These are phyloP conservation scores for Pestalotiopsis sp. DNA, from an alignment of 2,329 filamentous ascomycete genomes.

Conservation along the genomic window DNA sequence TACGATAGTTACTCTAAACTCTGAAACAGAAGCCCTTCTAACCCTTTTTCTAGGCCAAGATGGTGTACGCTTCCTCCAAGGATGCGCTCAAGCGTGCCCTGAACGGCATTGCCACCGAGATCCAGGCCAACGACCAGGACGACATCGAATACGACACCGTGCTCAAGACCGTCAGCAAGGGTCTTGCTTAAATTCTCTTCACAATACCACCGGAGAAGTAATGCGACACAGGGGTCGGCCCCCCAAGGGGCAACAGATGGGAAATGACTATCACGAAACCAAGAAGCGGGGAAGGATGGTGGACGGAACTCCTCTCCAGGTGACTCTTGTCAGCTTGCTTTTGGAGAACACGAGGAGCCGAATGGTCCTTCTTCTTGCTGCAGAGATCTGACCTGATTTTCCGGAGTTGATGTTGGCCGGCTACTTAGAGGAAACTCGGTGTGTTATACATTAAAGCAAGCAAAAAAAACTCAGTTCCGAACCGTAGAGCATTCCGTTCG, in stretches of 20 bases:
- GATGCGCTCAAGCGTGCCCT: constrained; percentile 81
- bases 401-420: constrained; percentile 35
- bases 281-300: constrained; percentile 10
- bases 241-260: constrained; percentile 5
- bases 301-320: constrained; percentile 14
- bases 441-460: constrained; percentile 30
- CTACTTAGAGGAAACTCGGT: constrained; percentile 9
- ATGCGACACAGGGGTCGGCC: background rate
- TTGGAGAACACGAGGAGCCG: background rate
- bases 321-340: background rate
- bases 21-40: constrained; percentile 18
- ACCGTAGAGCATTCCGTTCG: constrained; percentile 31
- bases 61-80: constrained; percentile 90
- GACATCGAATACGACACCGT: constrained; percentile 80
- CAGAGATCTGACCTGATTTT: constrained; percentile 32
- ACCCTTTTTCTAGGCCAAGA: constrained; percentile 66
- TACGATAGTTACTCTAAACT: constrained; percentile 44
- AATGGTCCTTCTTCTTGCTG: constrained; percentile 30
- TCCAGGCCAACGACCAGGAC: constrained; percentile 83
- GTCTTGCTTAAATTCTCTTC: constrained; percentile 25
- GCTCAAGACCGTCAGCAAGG: constrained; percentile 68
- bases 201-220: background rate
- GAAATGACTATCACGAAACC: constrained; percentile 16
- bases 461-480: constrained; percentile 26
- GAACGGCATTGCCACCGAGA: constrained; percentile 73